phyloP scores from a whole-genome alignment of 805 yeast genomes.

The Komagataella pastoris region DNA sequence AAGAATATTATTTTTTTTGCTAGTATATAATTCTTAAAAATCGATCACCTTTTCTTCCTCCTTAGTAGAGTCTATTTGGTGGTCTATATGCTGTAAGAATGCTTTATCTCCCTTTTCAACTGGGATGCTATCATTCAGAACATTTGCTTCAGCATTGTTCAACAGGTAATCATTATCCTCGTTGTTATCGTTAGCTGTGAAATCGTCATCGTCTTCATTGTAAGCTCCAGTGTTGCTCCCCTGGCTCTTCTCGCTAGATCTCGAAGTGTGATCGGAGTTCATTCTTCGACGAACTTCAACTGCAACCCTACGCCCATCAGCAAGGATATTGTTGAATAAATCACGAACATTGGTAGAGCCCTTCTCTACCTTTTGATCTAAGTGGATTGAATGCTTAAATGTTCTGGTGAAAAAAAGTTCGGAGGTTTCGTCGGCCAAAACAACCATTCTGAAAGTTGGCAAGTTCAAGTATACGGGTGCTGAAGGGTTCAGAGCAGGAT shows the following conservation, averaged over 20 bases:
- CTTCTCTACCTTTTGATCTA: slow-evolving; percentile 33
- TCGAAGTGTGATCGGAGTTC: slow-evolving; percentile 45
- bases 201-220: slow-evolving; percentile 15
- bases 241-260: neutral
- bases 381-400: slow-evolving; percentile 52
- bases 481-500: slow-evolving; percentile 73
- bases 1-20: neutral
- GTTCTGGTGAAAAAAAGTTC: slow-evolving; percentile 72
- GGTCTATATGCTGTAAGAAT: neutral
- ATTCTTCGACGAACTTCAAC: slow-evolving; percentile 78
- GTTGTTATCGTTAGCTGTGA: neutral
- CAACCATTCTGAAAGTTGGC: slow-evolving; percentile 89
- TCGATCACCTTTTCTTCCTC: neutral
- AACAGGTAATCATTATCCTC: neutral
- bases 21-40: no score
- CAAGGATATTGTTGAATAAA: slow-evolving; percentile 81
- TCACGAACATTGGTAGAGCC: slow-evolving; percentile 55
- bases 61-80: neutral
- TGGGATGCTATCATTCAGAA: slow-evolving; percentile 9
- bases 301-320: slow-evolving; percentile 89
- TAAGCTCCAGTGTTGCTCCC: slow-evolving; percentile 9
- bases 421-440: slow-evolving; percentile 86
- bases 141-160: slow-evolving; percentile 1
- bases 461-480: slow-evolving; percentile 63
- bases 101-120: slow-evolving; percentile 6